phyloP scores from a whole-genome alignment of 2,329 filamentous ascomycete genomes.

The Penicillium sp. region DNA sequence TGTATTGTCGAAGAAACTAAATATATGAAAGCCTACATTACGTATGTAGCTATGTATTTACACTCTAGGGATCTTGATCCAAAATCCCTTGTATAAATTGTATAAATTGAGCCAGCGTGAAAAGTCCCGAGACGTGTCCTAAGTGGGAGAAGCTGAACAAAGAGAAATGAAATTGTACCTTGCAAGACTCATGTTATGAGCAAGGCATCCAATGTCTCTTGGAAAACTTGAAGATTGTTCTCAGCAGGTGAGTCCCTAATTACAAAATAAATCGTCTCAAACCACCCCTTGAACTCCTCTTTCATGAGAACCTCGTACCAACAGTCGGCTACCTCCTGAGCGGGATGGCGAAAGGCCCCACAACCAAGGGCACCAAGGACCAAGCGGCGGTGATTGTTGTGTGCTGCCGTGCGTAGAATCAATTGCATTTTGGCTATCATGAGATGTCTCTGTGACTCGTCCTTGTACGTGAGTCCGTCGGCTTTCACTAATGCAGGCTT shows the following conservation, averaged over 20 bases:
- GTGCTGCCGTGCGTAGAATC: slow-evolving; percentile 58
- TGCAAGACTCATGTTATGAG: neutral
- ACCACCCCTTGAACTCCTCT: slow-evolving; percentile 63
- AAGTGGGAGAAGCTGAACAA: neutral
- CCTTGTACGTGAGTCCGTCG: slow-evolving; percentile 36
- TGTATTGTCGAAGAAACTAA: neutral
- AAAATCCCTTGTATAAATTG: neutral
- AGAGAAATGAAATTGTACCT: neutral
- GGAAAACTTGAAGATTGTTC: neutral
- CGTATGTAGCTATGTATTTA: neutral
- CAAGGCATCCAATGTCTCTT: neutral
- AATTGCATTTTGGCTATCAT: slow-evolving; percentile 64
- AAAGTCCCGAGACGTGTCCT: neutral
- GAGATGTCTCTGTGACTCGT: slow-evolving; percentile 47
- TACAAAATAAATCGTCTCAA: slow-evolving; percentile 64
- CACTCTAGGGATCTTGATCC: neutral
- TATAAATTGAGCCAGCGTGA: neutral
- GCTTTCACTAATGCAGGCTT: slow-evolving; percentile 35
- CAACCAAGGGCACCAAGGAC: slow-evolving; percentile 69
- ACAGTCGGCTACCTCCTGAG: slow-evolving; percentile 58
- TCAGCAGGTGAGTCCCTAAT: slow-evolving; percentile 33
- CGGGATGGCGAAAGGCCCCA: slow-evolving; percentile 64
- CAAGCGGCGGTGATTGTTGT: slow-evolving; percentile 55
- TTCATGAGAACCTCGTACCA: slow-evolving; percentile 62
- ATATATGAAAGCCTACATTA: neutral